These are phyloP conservation scores for Medakamo hakoo DNA, from an alignment of 139 green algal genomes.

Conservation along the genomic window DNA sequence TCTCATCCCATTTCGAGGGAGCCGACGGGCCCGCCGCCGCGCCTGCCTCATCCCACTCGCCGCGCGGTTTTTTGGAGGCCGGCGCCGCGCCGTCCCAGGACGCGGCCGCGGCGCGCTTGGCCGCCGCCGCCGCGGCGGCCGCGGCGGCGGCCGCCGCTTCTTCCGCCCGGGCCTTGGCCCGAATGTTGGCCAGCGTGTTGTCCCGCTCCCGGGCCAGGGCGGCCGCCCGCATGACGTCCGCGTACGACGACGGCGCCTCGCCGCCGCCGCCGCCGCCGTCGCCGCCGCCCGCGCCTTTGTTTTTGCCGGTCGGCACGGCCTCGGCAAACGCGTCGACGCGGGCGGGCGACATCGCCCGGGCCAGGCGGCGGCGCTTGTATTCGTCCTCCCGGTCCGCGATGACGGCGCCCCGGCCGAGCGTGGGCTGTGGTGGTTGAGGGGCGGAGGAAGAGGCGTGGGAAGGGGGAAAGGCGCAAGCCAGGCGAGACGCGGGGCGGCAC, in stretches of 20 bases:
- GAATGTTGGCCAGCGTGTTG: conserved; percentile 86
- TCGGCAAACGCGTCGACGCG: conserved; percentile 81
- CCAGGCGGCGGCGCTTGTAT: conserved; percentile 61
- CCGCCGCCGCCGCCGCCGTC: conserved; percentile 19
- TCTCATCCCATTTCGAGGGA: conserved; percentile 42
- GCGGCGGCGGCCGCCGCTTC: conserved; percentile 3
- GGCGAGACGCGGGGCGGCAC: too few species aligned
- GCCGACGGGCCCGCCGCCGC: conserved; percentile 6
- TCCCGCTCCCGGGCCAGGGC: conserved; percentile 67
- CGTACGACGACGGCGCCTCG: conserved; percentile 83
- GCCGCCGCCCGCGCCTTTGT: conserved; percentile 19
- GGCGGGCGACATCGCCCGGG: conserved; percentile 70
- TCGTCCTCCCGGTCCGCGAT: conserved; percentile 87
- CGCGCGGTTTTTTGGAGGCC: conserved; percentile 14
- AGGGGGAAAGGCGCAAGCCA: too few species aligned
- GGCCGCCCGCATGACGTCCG: conserved; percentile 73
- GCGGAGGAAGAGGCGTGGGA: too few species aligned
- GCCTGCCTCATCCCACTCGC: conserved; percentile 4
- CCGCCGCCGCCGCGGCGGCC: conserved; percentile 10
- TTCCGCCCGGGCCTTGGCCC: conserved; percentile 53
- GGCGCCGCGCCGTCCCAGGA: too few species aligned
- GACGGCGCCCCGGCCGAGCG: conserved; percentile 4
- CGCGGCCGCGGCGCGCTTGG: neutral
- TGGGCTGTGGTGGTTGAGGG: too few species aligned
- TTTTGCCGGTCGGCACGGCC: conserved; percentile 63